Conservation (phyloP, 257 asterid species). For the Fraxinus excelsior region DNA sequence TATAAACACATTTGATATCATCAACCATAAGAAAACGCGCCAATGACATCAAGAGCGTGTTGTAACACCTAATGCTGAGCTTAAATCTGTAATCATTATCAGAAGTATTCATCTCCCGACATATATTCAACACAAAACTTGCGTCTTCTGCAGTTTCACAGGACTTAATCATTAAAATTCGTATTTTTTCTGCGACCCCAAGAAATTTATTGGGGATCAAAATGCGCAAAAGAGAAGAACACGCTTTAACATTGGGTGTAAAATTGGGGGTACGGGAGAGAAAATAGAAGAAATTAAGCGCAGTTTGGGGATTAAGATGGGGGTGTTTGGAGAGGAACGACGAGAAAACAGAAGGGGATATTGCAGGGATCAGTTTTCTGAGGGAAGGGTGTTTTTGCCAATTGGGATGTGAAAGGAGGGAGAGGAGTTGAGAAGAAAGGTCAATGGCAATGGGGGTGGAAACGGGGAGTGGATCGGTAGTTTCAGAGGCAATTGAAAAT, state of each 20-base stretch:
- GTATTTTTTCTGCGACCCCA: slow-evolving; percentile 44
- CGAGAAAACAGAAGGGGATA: slow-evolving; percentile 57
- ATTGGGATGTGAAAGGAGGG: slow-evolving; percentile 52
- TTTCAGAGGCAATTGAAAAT: background rate
- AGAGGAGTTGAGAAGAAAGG: slow-evolving; percentile 41
- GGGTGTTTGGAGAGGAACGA: slow-evolving; percentile 53
- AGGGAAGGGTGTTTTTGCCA: slow-evolving; percentile 70
- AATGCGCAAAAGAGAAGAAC: slow-evolving; percentile 50
- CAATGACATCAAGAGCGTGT: slow-evolving; percentile 59
- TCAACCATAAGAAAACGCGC: slow-evolving; percentile 55
- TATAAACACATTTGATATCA: slow-evolving; percentile 60
- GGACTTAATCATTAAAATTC: slow-evolving; percentile 56
- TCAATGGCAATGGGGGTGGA: slow-evolving; percentile 21
- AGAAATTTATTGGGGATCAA: slow-evolving; percentile 45
- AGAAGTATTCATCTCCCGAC: slow-evolving; percentile 49
- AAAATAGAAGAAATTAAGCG: slow-evolving; percentile 47
- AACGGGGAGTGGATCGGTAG: background rate
- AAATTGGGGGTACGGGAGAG: slow-evolving; percentile 52
- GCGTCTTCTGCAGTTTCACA: slow-evolving; percentile 52
- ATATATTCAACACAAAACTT: slow-evolving; percentile 32
- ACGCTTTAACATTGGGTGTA: slow-evolving; percentile 50
- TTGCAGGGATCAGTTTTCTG: slow-evolving; percentile 46
- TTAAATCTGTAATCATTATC: slow-evolving; percentile 41
- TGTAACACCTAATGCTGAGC: slow-evolving; percentile 53
- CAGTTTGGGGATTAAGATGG: slow-evolving; percentile 58